Percentiles rank a stretch among this genome's conserved stretches.
Conservation (phyloP, 179 eudicot genomes). For the Beta lomatogona region DNA sequence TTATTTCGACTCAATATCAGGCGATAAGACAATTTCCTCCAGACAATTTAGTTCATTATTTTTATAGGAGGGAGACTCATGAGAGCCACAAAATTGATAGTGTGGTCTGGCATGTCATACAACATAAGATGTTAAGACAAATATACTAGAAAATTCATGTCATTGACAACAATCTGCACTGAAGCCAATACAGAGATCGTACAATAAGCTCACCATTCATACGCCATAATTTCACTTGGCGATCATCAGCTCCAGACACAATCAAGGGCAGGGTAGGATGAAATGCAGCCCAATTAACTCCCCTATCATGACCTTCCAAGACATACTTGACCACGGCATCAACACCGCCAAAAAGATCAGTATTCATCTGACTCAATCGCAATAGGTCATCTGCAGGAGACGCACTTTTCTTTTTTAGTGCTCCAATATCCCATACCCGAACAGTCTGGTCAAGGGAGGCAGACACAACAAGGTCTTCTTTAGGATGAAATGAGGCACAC, state of each 20-base stretch:
- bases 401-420: constrained; percentile 65
- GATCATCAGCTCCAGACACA: constrained; percentile 93
- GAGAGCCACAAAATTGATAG: background rate
- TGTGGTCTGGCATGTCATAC: background rate
- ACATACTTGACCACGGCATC: constrained; percentile 90
- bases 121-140: background rate
- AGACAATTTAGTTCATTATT: background rate
- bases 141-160: background rate
- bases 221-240: constrained; percentile 92
- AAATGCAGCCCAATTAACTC: constrained; percentile 92
- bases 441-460: constrained; percentile 92
- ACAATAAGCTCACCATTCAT: constrained; percentile 65
- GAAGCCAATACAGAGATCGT: background rate
- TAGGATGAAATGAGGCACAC: constrained; percentile 93
- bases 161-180: background rate
- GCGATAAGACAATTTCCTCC: background rate
- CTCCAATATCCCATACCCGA: constrained; percentile 90
- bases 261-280: constrained; percentile 82
- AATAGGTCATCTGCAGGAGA: constrained; percentile 81
- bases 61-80: background rate
- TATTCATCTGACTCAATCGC: constrained; percentile 77
- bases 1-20: background rate
- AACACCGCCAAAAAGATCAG: constrained; percentile 84
- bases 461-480: constrained; percentile 87
- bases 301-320: constrained; percentile 92